A percentile compares a stretch with the other conserved stretches of the same genome.
Evolutionary conservation across 2,329 filamentous ascomycete species (phyloP).

Genomic region (Chrysosporium queenslandicum): DNA sequence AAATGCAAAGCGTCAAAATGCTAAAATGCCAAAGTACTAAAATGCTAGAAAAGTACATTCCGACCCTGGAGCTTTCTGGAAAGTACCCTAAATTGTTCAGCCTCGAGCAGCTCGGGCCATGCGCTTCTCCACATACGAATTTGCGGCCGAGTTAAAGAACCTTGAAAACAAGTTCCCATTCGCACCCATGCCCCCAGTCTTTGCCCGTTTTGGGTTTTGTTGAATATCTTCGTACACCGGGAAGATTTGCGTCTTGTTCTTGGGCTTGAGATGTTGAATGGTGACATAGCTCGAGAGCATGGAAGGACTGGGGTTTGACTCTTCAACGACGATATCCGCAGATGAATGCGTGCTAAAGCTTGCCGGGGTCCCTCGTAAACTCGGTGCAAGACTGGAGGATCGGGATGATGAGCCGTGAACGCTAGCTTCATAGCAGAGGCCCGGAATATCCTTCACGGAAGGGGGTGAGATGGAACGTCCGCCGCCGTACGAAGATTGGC

Average conservation of each 20-base stretch:
- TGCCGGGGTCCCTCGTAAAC: conserved; percentile 36
- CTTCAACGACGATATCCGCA: conserved; percentile 28
- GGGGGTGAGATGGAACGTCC: conserved; percentile 36
- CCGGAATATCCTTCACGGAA: conserved; percentile 37
- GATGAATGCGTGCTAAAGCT: conserved; percentile 34
- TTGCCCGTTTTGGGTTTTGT: conserved; percentile 36
- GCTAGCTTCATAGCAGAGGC: conserved; percentile 33
- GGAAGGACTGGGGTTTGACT: conserved; percentile 27
- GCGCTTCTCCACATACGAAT: conserved; percentile 34
- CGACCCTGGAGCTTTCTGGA: too few relatives aligned
- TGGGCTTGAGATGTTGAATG: conserved; percentile 24
- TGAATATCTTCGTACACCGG: conserved; percentile 23
- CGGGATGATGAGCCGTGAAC: conserved; percentile 32
- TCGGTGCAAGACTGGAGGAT: conserved; percentile 37
- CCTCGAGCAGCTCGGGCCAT: conserved; percentile 24
- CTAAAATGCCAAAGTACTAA: background rate
- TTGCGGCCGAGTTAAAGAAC: conserved; percentile 36
- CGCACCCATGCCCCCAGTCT: conserved; percentile 23
- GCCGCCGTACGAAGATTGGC: conserved; percentile 30
- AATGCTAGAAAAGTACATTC: too few relatives aligned
- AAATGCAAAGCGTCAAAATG: background rate
- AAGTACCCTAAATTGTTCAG: too few relatives aligned
- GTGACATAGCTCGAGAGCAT: conserved; percentile 30
- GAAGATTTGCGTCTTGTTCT: conserved; percentile 25
- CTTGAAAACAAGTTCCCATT: conserved; percentile 35